Percentiles rank a stretch among this genome's conserved stretches.
Conservation (phyloP, 305 asterid species). For the Euphrasia arctica region DNA sequence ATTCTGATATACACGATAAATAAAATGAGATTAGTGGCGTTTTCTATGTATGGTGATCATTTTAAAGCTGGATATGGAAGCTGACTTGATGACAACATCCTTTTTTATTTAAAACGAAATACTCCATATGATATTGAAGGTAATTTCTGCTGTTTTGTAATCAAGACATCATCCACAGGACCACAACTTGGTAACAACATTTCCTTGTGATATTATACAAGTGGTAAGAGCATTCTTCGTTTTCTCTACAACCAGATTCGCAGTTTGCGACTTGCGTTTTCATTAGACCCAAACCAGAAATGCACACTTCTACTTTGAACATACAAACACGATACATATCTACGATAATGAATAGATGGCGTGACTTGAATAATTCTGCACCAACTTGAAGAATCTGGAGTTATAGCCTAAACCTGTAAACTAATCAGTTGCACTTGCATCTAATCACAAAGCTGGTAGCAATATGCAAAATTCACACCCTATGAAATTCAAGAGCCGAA, state of each 20-base stretch:
- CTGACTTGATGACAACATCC: too few relatives aligned
- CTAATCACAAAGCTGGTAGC: conserved; percentile 1
- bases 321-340: conserved; percentile 5
- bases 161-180: neutral
- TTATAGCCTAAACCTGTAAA: neutral
- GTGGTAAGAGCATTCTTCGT: neutral
- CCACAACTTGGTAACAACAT: neutral
- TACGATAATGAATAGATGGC: too few relatives aligned
- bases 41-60: neutral
- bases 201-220: conserved; percentile 11
- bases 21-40: neutral
- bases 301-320: conserved; percentile 13
- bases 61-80: neutral
- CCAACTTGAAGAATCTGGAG: conserved; percentile 10
- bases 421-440: neutral
- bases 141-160: conserved; percentile 1
- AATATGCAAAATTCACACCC: conserved; percentile 24
- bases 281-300: neutral
- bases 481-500: conserved; percentile 25
- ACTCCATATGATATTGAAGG: neutral
- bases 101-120: too few relatives aligned
- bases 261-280: too few relatives aligned
- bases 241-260: conserved; percentile 10
- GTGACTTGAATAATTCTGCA: neutral
- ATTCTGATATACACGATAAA: neutral